Evolutionary conservation across 2,329 filamentous ascomycete genomes (phyloP).

Genomic region (Monosporascus sp.): DNA sequence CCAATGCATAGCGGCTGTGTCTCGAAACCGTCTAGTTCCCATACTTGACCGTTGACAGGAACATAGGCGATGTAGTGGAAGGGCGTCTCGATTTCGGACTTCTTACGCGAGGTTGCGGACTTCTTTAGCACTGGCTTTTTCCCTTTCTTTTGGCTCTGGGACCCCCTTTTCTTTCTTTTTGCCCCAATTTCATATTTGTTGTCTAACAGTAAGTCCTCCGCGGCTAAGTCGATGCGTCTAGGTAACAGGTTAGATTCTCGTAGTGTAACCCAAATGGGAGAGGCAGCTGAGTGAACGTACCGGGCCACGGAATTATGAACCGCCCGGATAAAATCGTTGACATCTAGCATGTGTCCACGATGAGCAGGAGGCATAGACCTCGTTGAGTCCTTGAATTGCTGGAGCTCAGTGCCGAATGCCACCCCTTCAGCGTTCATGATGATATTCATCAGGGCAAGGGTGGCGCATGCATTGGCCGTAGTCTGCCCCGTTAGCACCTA

Average conservation of each 20-base stretch:
- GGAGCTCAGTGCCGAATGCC: constrained; percentile 65
- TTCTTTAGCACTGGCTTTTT: constrained; percentile 22
- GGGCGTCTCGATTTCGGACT: constrained; percentile 52
- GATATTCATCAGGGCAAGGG: constrained; percentile 89
- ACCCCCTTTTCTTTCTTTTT: constrained; percentile 25
- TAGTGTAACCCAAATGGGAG: constrained; percentile 1
- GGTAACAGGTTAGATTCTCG: constrained; percentile 3
- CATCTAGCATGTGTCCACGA: constrained; percentile 70
- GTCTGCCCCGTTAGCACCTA: constrained; percentile 48
- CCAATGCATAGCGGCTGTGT: constrained; percentile 63
- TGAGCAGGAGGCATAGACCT: constrained; percentile 62
- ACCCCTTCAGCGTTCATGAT: constrained; percentile 73
- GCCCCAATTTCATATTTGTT: constrained; percentile 45
- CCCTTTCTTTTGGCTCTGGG: constrained; percentile 8
- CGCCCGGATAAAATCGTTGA: constrained; percentile 69
- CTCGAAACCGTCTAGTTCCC: constrained; percentile 86
- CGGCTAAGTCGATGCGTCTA: constrained; percentile 71
- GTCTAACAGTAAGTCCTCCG: constrained; percentile 61
- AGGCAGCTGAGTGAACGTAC: constrained; percentile 30
- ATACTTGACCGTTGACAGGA: constrained; percentile 67
- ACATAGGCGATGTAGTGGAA: constrained; percentile 92
- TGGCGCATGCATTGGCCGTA: constrained; percentile 80
- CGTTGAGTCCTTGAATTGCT: constrained; percentile 70
- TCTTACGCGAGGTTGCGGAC: constrained; percentile 27
- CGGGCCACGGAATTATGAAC: constrained; percentile 86